Base-by-base conservation (phyloP, 345 rosid species). In the Cardiospermum halicacabum region DNA sequence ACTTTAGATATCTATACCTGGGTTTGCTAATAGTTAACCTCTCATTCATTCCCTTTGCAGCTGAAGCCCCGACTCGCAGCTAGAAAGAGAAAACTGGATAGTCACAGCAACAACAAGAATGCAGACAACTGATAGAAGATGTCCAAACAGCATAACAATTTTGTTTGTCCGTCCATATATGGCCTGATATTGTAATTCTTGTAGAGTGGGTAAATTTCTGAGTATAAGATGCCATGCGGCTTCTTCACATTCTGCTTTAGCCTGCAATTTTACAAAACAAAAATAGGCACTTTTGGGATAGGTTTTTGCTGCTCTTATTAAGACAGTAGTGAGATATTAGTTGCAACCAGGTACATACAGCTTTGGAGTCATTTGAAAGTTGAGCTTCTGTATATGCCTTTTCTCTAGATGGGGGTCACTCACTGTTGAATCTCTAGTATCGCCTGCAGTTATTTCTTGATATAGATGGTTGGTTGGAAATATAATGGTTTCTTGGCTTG, bases 11-110 rank as follows among this genome's bases (percentile, higher is more conserved):
- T 39, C 39, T 62, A 27, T 22, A 4, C 36, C 36, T 65, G 28
- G n/a, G n/a, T 53, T 73, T 36, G 0, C 3, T 42, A 26, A 28
- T 51, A 26, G 26, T 66, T 65, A 73, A 42, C 67, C 36, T 66
- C 66, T 32, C 27, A 5, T 64, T 32, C 27, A 5, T 64, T 26
- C 48, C 18, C 54, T 58, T 12, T 82, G 81, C 70, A 91, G 97
- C 72, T 82, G 75, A 85, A 78, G 62, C 85, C 87, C 18, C 85
- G 62, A 30, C 67, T 82, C 53, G 69, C 71, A 5, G 72, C 78
- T 54, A 71, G 73, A 45, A 71, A 80, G 69, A 66, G 58, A 75
- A 85, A 78, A 77, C 53, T 60, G 30, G 56, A 40, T 8, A 62
- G 5, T 7, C 49, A 55, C 54, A 71, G 54, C 49, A 43, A 45